phyloP scores from a whole-genome alignment of 352 stramenopile genomes.

The Pythium biforme region DNA sequence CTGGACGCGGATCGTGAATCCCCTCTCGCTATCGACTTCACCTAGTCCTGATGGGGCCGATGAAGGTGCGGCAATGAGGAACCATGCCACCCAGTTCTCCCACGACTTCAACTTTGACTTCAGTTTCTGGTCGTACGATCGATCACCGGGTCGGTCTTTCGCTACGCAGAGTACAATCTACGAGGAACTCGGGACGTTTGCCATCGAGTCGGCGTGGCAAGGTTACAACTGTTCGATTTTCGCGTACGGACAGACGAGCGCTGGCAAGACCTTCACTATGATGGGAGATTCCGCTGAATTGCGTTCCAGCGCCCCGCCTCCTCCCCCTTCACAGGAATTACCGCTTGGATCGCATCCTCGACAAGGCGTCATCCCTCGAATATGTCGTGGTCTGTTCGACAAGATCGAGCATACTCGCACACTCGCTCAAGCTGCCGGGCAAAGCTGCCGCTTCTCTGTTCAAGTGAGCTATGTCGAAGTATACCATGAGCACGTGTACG shows the following conservation, averaged over 20 bases:
- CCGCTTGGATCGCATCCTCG: conserved; percentile 14
- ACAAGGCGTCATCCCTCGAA: conserved; percentile 55
- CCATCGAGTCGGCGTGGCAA: conserved; percentile 52
- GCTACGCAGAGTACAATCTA: conserved; percentile 60
- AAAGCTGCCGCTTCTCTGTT: conserved; percentile 30
- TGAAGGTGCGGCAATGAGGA: not conserved
- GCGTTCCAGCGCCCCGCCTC: not conserved
- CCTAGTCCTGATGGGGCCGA: not conserved
- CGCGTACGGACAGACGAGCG: conserved; percentile 67
- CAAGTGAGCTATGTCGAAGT: conserved; percentile 84
- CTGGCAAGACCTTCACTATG: conserved; percentile 78
- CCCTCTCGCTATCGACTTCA: conserved; percentile 35
- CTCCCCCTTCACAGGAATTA: not conserved
- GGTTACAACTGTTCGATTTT: conserved; percentile 80
- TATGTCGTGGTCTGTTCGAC: conserved; percentile 64
- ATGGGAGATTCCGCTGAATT: conserved; percentile 35
- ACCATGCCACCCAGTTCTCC: conserved; percentile 41
- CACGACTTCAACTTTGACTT: conserved; percentile 75
- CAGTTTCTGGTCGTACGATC: conserved; percentile 74
- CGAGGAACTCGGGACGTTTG: conserved; percentile 50
- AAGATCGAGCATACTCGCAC: conserved; percentile 32
- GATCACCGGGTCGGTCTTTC: conserved; percentile 25
- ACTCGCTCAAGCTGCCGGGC: conserved; percentile 9
- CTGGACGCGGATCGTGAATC: conserved; percentile 63
- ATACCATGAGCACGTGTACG: conserved; percentile 75